Evolutionary conservation across 192 early-diverging fungal species (phyloP), one percentile per base, ranked within the genome.

Genomic region (Fimicolochytrium jonesii): DNA sequence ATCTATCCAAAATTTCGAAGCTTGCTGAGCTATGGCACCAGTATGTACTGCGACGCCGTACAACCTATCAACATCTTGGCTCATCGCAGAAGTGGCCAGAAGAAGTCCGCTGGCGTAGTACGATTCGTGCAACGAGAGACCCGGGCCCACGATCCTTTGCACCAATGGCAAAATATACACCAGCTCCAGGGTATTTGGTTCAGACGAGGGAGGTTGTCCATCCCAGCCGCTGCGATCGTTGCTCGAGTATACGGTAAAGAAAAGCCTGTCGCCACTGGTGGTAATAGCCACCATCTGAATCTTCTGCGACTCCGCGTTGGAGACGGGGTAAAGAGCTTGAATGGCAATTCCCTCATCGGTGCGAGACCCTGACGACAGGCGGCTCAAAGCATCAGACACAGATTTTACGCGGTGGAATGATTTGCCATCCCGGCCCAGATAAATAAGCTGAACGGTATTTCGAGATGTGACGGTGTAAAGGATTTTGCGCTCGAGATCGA

Each of bases 281-380:
- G 91, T 91, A 39, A 95, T 65, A 3, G 87, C 90, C 6, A 97
- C 81, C n/a, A 92, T 69, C 39, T 85, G 77, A 42, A 94, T 56
- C 34, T 60, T 54, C 43, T 55, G 69, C 15, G 72, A 67, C 44
- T 74, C 59, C 9, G 66, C 25, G 23, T 60, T 54, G 6, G 70
- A 68, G 15, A 64, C 18, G 39, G 62, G 51, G 31, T 64, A 64
- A n/a, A 64, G 11, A 18, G 33, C 53, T 28, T 47, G 53, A 44
- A 70, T 62, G 49, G 87, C 72, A 26, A 78, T 70, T 22, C 59
- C 71, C 57, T 82, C 76, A 6, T 52, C 66, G 72, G 74, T 55
- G 67, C 67, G 25, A 3, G 39, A 28, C 10, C 39, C 51, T 22
- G 49, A 28, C 13, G 55, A 43, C 3, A 52, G 41, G 15, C 33